Conservation (phyloP, 768 basidiomycete species). For the Baorangia bicolor region DNA sequence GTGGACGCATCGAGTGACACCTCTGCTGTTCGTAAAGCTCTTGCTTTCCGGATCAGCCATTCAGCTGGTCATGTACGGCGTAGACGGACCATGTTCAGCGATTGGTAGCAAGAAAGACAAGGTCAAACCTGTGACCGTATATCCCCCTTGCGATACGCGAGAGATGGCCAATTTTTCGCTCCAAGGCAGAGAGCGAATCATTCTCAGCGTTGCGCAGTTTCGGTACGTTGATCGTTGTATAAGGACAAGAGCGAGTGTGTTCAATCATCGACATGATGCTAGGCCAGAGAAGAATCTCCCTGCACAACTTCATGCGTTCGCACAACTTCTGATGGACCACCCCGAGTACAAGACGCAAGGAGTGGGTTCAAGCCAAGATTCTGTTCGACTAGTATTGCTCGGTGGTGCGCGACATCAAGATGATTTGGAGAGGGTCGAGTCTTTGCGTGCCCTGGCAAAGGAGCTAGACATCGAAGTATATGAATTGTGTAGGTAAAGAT, state of each 20-base stretch:
- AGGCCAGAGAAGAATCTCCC: constrained; percentile 96
- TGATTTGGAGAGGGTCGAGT: constrained; percentile 69
- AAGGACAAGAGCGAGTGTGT: neutral
- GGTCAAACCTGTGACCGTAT: constrained; percentile 52
- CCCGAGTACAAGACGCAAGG: constrained; percentile 50
- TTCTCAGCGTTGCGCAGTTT: constrained; percentile 93
- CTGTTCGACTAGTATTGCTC: constrained; percentile 68
- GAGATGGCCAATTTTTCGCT: constrained; percentile 61
- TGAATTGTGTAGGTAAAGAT: neutral
- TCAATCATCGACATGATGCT: neutral
- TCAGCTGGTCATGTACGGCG: neutral
- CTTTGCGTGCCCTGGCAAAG: constrained; percentile 54
- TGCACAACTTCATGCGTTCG: constrained; percentile 72
- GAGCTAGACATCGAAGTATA: constrained; percentile 66
- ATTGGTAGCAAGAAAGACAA: neutral
- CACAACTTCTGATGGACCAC: constrained; percentile 51
- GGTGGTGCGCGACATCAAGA: constrained; percentile 82
- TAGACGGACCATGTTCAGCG: neutral
- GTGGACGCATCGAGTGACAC: constrained; percentile 40
- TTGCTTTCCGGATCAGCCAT: constrained; percentile 8
- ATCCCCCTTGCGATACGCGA: constrained; percentile 89
- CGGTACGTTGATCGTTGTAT: constrained; percentile 47
- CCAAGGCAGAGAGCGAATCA: constrained; percentile 53
- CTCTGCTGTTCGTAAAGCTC: constrained; percentile 40
- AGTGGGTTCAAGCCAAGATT: constrained; percentile 15